phyloP scores from a whole-genome alignment of 2,329 filamentous ascomycete species.

The Cercospora janseana region DNA sequence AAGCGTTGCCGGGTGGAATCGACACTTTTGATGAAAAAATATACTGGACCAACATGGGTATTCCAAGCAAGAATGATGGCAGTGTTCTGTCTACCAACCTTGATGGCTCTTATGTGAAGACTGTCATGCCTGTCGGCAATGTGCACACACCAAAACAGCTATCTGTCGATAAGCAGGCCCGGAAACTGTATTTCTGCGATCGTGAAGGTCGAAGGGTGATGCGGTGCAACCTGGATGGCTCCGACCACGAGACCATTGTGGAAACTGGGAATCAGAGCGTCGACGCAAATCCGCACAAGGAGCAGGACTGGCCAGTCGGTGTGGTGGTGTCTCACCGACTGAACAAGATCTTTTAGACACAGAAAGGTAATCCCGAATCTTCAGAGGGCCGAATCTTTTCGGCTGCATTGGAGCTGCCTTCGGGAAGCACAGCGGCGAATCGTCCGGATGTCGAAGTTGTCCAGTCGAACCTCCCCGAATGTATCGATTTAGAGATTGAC shows the following conservation, averaged over 20 bases:
- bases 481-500: slow-evolving; percentile 58
- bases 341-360: slow-evolving; percentile 58
- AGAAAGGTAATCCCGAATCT: slow-evolving; percentile 57
- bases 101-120: slow-evolving; percentile 49
- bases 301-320: slow-evolving; percentile 46
- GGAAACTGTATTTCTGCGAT: slow-evolving; percentile 45
- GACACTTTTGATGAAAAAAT: slow-evolving; percentile 31
- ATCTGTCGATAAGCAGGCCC: slow-evolving; percentile 29
- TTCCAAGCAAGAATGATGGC: slow-evolving; percentile 25
- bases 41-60: slow-evolving; percentile 36
- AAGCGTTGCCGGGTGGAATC: slow-evolving; percentile 36
- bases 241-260: slow-evolving; percentile 40
- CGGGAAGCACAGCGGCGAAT: slow-evolving; percentile 28
- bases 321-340: slow-evolving; percentile 47
- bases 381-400: slow-evolving; percentile 53
- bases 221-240: slow-evolving; percentile 40
- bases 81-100: slow-evolving; percentile 35
- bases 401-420: slow-evolving; percentile 45
- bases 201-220: slow-evolving; percentile 43
- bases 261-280: slow-evolving; percentile 42
- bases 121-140: slow-evolving; percentile 45
- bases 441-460: slow-evolving; percentile 47
- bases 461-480: slow-evolving; percentile 51
- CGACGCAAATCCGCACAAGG: slow-evolving; percentile 24
- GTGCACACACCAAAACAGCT: slow-evolving; percentile 53